A percentile compares a stretch with the other conserved stretches of the same genome.
phyloP scores from a whole-genome alignment of 768 basidiomycete genomes.

The Hericium erinaceus region DNA sequence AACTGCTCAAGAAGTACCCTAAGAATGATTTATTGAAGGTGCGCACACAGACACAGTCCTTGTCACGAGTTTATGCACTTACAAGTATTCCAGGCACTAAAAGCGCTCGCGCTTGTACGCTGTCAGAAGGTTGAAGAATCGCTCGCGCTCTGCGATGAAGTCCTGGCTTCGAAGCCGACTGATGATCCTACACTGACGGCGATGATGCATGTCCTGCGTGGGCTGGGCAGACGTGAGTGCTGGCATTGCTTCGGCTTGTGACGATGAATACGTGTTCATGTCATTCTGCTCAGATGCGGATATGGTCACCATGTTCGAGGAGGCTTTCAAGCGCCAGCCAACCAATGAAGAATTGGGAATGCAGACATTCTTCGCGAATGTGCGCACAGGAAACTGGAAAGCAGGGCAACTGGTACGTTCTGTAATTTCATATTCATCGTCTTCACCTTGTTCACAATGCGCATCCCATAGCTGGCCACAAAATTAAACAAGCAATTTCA shows the following conservation, averaged over 20 bases:
- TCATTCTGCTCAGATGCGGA: slow-evolving; percentile 47
- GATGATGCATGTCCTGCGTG: slow-evolving; percentile 77
- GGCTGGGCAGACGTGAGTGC: slow-evolving; percentile 56
- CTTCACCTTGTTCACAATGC: too few species aligned
- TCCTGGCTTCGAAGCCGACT: slow-evolving; percentile 61
- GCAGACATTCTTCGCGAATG: slow-evolving; percentile 81
- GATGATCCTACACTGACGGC: slow-evolving; percentile 68
- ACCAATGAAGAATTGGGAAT: slow-evolving; percentile 74
- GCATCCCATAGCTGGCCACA: slow-evolving; percentile 50
- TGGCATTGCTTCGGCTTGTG: neutral
- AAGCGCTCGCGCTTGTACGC: slow-evolving; percentile 76
- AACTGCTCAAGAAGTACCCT: slow-evolving; percentile 79
- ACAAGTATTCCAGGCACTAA: slow-evolving; percentile 49
- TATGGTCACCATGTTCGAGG: slow-evolving; percentile 77
- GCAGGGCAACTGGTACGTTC: slow-evolving; percentile 66
- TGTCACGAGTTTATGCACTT: neutral
- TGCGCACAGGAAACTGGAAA: slow-evolving; percentile 76
- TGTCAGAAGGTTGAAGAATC: slow-evolving; percentile 83
- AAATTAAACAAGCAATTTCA: slow-evolving; percentile 81
- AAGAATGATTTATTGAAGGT: slow-evolving; percentile 68
- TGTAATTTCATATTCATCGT: slow-evolving; percentile 2
- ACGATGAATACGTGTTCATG: neutral
- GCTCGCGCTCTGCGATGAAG: slow-evolving; percentile 68
- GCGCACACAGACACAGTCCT: slow-evolving; percentile 1
- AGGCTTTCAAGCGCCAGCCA: slow-evolving; percentile 76